These are phyloP conservation scores for Pigoraptor vietnamica DNA, from an alignment of 78 protist species.

Conservation along the genomic window DNA sequence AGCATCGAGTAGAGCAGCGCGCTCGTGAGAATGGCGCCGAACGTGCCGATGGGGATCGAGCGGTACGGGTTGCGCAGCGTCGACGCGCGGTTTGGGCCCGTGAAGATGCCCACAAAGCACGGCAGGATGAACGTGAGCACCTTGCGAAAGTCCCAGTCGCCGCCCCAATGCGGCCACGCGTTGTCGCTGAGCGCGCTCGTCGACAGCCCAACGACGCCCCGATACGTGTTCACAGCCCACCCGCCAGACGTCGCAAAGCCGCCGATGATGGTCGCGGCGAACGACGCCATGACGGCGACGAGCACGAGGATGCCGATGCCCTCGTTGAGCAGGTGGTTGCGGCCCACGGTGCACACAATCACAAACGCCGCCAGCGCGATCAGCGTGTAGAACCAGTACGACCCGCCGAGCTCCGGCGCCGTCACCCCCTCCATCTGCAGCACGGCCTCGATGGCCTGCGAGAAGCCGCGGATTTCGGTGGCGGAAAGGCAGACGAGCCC, in stretches of 20 bases:
- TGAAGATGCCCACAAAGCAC: conserved; percentile 57
- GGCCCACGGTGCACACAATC: not conserved
- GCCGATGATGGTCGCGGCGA: not conserved
- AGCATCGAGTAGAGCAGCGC: not conserved
- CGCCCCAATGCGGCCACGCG: not conserved
- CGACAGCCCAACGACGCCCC: not conserved
- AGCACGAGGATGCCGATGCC: conserved; percentile 13
- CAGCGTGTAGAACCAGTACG: not conserved
- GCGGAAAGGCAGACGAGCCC: conserved; percentile 15
- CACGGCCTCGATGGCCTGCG: not conserved
- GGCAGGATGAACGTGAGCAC: conserved; percentile 33
- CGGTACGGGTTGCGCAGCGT: conserved; percentile 22
- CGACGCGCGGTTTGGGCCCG: conserved; percentile 65
- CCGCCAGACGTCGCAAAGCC: conserved; percentile 9
- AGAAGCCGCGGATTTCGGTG: conserved; percentile 10
- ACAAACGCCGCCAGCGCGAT: conserved; percentile 10
- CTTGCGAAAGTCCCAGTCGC: not conserved
- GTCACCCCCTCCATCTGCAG: not conserved
- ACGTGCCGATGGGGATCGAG: conserved; percentile 22
- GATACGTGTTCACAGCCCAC: not conserved
- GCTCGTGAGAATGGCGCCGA: conserved; percentile 6
- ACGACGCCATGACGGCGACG: conserved; percentile 6
- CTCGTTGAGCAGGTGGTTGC: not conserved
- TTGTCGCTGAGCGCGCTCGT: not conserved
- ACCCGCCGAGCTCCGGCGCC: not conserved